A percentile compares a stretch with the other conserved stretches of the same genome.
Conservation (phyloP, 805 yeast genomes). For the Priceomyces fermenticarens region DNA sequence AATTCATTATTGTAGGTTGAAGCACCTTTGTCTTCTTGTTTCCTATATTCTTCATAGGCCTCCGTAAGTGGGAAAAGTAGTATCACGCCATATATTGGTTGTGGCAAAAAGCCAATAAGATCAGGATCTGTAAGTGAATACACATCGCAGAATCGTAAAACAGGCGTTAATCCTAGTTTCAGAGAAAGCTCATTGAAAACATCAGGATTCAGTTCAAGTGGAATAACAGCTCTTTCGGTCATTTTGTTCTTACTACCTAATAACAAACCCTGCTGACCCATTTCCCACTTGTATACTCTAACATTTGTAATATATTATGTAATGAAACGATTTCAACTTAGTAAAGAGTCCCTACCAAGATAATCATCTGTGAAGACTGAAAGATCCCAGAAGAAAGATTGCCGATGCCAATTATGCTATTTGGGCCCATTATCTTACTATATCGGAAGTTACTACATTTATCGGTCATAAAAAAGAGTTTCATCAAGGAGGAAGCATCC, state of each 20-base stretch:
- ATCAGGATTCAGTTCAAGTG: constrained; percentile 87
- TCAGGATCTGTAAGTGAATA: constrained; percentile 83
- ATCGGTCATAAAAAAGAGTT: too few species aligned
- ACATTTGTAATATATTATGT: neutral
- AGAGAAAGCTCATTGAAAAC: constrained; percentile 70
- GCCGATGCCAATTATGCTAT: too few species aligned
- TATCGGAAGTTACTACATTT: too few species aligned
- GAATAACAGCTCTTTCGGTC: constrained; percentile 51
- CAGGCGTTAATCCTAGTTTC: constrained; percentile 62
- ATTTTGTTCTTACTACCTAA: neutral
- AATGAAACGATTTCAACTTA: too few species aligned
- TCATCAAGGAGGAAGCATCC: too few species aligned
- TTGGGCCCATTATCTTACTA: too few species aligned
- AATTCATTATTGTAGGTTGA: constrained; percentile 21
- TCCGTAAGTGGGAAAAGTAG: constrained; percentile 77
- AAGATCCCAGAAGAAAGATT: too few species aligned
- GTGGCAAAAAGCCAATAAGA: constrained; percentile 73
- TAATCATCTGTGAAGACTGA: too few species aligned
- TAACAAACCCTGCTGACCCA: neutral
- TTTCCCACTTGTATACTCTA: too few species aligned
- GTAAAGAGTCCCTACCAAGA: too few species aligned
- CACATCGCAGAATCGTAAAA: constrained; percentile 70
- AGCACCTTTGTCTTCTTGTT: constrained; percentile 32
- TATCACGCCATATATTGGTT: constrained; percentile 75
- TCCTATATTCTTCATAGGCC: constrained; percentile 52